phyloP scores from a whole-genome alignment of 2,329 filamentous ascomycete genomes.

The Microascus cirrosus region DNA sequence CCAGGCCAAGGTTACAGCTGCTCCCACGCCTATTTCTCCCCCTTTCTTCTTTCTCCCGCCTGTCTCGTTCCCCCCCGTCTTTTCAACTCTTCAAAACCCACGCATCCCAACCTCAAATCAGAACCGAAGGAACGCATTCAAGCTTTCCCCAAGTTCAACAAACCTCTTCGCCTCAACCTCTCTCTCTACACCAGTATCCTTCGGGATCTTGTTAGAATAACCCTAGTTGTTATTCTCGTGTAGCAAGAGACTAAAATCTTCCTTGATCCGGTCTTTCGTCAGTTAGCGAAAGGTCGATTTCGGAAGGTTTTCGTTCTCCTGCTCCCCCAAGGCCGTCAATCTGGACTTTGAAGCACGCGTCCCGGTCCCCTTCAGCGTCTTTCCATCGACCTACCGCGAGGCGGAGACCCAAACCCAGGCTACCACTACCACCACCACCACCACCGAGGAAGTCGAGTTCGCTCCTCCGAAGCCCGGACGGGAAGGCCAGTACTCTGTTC shows the following conservation, averaged over 20 bases:
- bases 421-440: constrained; percentile 11
- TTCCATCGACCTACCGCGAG: constrained; percentile 90
- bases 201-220: constrained; percentile 6
- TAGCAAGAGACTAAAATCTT: constrained; percentile 53
- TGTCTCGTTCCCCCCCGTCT: background rate
- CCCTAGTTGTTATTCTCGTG: constrained; percentile 30
- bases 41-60: constrained; percentile 1
- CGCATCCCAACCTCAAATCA: background rate
- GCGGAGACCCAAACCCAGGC: constrained; percentile 35
- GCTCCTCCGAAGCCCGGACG: constrained; percentile 73
- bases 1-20: background rate
- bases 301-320: constrained; percentile 42
- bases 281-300: constrained; percentile 36
- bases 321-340: constrained; percentile 72
- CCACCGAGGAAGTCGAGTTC: constrained; percentile 80
- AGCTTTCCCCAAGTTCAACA: background rate
- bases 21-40: constrained; percentile 5
- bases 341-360: constrained; percentile 99
- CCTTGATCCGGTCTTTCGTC: constrained; percentile 60
- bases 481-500: constrained; percentile 87
- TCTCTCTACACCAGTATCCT: constrained; percentile 5
- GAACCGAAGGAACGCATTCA: background rate
- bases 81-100: constrained; percentile 2
- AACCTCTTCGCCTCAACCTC: background rate
- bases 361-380: constrained; percentile 99